Percentiles rank a stretch among this genome's conserved stretches.
Evolutionary conservation across 176 grass and related monocot genomes (phyloP).

Genomic region (Lolium rigidum): DNA sequence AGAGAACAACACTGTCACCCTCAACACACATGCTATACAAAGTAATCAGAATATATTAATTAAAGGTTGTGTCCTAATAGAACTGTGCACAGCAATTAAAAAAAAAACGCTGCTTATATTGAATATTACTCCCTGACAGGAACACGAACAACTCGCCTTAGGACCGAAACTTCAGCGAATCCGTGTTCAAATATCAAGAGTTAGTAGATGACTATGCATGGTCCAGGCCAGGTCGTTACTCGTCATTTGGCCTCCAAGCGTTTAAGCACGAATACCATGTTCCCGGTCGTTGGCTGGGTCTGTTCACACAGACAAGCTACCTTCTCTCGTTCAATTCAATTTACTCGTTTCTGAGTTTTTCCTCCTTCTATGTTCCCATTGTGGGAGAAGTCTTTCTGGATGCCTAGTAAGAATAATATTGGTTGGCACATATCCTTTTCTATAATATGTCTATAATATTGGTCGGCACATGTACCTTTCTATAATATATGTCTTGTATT

Average conservation of each 20-base stretch:
- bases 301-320: neutral
- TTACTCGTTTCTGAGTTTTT: slow-evolving; percentile 19
- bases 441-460: neutral
- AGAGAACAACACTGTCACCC: neutral
- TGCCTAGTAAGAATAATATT: neutral
- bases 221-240: slow-evolving; percentile 44
- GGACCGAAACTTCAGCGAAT: neutral
- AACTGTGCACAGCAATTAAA: neutral
- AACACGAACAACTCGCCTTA: neutral
- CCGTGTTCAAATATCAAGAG: slow-evolving; percentile 31
- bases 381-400: neutral
- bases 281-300: neutral
- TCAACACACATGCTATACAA: slow-evolving; percentile 25
- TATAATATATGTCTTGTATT: neutral
- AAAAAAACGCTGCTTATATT: neutral
- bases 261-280: neutral
- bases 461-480: neutral
- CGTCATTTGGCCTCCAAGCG: neutral
- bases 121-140: neutral
- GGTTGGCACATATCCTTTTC: no score
- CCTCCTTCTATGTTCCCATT: neutral
- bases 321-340: slow-evolving; percentile 5
- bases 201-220: neutral
- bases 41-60: neutral
- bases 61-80: no score